A percentile compares a stretch with the other conserved stretches of the same genome.
Evolutionary conservation across 1,284 basidiomycete genomes (phyloP).

Genomic region (Apiotrichum laibachii): DNA sequence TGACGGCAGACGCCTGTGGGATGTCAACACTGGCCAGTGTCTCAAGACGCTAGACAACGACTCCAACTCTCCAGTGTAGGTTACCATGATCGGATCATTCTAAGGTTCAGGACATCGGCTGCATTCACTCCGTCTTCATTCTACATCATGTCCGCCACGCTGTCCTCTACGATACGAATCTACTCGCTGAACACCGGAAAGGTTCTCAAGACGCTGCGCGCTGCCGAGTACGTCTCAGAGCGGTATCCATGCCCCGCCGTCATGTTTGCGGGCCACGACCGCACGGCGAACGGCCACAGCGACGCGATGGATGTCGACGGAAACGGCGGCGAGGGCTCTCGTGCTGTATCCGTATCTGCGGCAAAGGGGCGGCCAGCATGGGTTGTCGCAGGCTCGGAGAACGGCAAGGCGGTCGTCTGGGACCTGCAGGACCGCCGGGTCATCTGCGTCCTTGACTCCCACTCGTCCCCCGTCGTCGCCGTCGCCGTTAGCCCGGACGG

Average conservation of each 20-base stretch:
- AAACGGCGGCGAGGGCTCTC: background rate
- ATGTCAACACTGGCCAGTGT: conserved; percentile 92
- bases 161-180: conserved; percentile 87
- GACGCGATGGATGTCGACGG: conserved; percentile 10
- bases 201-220: conserved; percentile 77
- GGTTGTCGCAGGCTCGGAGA: conserved; percentile 86
- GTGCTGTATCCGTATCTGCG: background rate
- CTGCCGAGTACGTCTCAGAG: conserved; percentile 32
- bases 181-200: conserved; percentile 93
- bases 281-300: conserved; percentile 1
- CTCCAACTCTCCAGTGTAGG: conserved; percentile 85
- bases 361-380: conserved; percentile 44
- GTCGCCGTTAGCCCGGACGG: conserved; percentile 37
- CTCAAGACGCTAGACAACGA: conserved; percentile 95
- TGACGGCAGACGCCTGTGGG: conserved; percentile 81
- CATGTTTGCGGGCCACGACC: conserved; percentile 25
- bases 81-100: conserved; percentile 19
- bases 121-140: conserved; percentile 87
- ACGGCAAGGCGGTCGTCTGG: conserved; percentile 83
- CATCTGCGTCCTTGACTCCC: conserved; percentile 65
- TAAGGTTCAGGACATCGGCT: conserved; percentile 30
- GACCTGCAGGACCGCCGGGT: conserved; percentile 80
- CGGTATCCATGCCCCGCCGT: conserved; percentile 36
- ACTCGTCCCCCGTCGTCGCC: conserved; percentile 38
- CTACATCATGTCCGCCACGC: conserved; percentile 81